Conservation (phyloP, 441 rosid species). For the Populus hybrid region DNA sequence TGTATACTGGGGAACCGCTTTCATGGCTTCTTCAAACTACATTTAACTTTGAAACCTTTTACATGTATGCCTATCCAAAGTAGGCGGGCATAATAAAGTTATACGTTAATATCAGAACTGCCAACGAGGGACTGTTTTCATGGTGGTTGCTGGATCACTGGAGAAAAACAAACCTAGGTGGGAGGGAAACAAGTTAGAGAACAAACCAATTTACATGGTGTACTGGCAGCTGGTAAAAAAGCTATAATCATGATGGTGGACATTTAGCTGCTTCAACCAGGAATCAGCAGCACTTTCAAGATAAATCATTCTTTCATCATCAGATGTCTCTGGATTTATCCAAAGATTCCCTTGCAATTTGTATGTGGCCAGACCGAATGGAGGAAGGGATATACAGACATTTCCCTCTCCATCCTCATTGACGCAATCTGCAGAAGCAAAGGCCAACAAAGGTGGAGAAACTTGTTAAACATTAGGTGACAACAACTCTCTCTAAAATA, state of each 20-base stretch:
- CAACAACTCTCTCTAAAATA: background rate
- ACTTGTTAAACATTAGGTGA: background rate
- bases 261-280: conserved; percentile 78
- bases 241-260: conserved; percentile 68
- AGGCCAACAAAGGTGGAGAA: background rate
- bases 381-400: conserved; percentile 43
- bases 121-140: background rate
- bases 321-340: conserved; percentile 42
- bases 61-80: background rate
- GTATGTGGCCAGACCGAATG: conserved; percentile 64
- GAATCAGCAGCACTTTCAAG: conserved; percentile 66
- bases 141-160: conserved; percentile 21
- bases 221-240: conserved; percentile 44
- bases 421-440: conserved; percentile 31
- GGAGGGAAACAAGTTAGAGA: background rate
- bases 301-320: conserved; percentile 40
- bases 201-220: conserved; percentile 20
- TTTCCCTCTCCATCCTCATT: conserved; percentile 23
- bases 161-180: background rate
- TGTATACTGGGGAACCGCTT: background rate
- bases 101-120: background rate
- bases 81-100: background rate
- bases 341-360: conserved; percentile 81
- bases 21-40: background rate
- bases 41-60: background rate